phyloP scores from a whole-genome alignment of 1,139 yeast species.

The Eremothecium cymbalariae region DNA sequence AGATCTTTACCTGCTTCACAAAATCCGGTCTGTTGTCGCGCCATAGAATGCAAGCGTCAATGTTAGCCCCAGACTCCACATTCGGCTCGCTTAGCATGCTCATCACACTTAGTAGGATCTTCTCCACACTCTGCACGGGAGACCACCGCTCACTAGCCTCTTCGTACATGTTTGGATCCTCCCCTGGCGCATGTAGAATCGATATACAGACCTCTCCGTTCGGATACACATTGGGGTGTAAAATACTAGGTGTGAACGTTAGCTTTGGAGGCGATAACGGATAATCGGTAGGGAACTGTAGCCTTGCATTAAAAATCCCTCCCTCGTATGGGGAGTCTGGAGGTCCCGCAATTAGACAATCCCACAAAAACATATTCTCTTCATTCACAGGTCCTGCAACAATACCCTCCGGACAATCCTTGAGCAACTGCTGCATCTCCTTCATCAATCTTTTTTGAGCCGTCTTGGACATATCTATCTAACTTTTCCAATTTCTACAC shows the following conservation, averaged over 20 bases:
- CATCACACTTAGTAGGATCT: constrained; percentile 82
- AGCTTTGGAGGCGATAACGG: constrained; percentile 87
- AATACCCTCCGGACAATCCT: constrained; percentile 91
- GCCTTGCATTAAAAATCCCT: constrained; percentile 79
- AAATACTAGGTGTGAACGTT: constrained; percentile 73
- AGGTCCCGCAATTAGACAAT: constrained; percentile 87
- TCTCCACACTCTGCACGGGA: constrained; percentile 94
- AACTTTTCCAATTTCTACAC: background rate
- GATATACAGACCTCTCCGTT: constrained; percentile 96
- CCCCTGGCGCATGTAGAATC: constrained; percentile 91
- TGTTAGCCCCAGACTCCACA: constrained; percentile 92
- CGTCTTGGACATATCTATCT: constrained; percentile 45
- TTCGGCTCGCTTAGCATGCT: constrained; percentile 97
- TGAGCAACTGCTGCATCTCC: constrained; percentile 77
- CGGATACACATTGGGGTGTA: constrained; percentile 88
- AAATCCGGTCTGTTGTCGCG: constrained; percentile 70
- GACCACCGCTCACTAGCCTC: constrained; percentile 96
- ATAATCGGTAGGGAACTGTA: constrained; percentile 82
- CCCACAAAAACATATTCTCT: constrained; percentile 80
- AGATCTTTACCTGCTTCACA: constrained; percentile 46
- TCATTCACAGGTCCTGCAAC: constrained; percentile 87
- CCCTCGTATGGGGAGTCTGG: constrained; percentile 68
- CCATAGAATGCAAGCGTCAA: constrained; percentile 95
- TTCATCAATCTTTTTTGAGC: constrained; percentile 81
- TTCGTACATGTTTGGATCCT: constrained; percentile 93